Evolutionary conservation across 768 basidiomycete species (phyloP).

Genomic region (Mrakia frigida): DNA sequence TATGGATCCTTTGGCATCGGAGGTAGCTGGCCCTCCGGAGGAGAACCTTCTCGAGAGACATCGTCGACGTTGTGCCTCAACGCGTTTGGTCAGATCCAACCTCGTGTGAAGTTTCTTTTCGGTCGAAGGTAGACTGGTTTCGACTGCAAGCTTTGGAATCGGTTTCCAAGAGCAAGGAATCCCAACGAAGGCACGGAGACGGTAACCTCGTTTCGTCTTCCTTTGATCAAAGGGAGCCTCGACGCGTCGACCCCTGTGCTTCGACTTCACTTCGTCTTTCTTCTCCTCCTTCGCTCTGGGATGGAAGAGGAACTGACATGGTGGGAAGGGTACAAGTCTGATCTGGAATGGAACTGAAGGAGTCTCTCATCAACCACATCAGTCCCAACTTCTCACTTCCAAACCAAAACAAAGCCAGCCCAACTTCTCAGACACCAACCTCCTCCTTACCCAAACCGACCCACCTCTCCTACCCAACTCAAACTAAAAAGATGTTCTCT

Average conservation of each 20-base stretch:
- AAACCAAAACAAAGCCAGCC: background rate
- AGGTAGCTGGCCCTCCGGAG: too few relatives aligned
- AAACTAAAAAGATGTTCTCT: background rate
- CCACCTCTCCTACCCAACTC: background rate
- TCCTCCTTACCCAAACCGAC: background rate
- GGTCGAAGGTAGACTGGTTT: too few relatives aligned
- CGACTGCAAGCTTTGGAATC: too few relatives aligned
- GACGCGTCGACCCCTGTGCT: background rate
- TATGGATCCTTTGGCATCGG: too few relatives aligned
- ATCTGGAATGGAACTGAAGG: too few relatives aligned
- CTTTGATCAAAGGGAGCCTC: background rate
- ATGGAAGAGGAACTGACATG: constrained; percentile 1
- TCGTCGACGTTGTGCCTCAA: too few relatives aligned
- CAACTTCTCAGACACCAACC: background rate
- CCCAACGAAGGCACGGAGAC: background rate
- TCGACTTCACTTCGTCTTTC: background rate
- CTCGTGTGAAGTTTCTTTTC: too few relatives aligned
- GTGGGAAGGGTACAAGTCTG: background rate
- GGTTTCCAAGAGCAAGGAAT: too few relatives aligned
- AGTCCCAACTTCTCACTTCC: background rate
- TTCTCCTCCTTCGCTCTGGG: background rate
- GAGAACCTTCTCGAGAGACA: too few relatives aligned
- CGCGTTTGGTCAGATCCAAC: too few relatives aligned
- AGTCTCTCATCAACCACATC: constrained; percentile 12
- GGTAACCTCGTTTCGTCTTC: background rate